Evolutionary conservation across 305 asterid genomes (phyloP).

Genomic region (Solanum hybrid): DNA sequence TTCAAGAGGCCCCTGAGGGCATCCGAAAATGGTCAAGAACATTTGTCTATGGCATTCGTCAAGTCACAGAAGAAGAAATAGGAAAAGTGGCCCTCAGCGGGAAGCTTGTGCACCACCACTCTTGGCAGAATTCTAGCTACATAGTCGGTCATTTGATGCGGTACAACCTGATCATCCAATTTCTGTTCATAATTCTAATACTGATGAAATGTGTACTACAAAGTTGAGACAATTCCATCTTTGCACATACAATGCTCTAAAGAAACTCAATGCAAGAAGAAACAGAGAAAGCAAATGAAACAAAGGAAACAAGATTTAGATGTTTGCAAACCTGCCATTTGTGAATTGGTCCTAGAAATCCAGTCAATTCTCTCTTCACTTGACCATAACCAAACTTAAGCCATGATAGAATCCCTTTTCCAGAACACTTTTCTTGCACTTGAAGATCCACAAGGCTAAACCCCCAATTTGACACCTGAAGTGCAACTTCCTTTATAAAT

Average conservation of each 20-base stretch:
- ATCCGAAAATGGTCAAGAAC: constrained; percentile 54
- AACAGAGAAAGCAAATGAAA: background rate
- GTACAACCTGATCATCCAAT: constrained; percentile 59
- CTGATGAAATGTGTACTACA: background rate
- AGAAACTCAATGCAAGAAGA: background rate
- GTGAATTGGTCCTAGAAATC: constrained; percentile 79
- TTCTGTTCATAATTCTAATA: constrained; percentile 34
- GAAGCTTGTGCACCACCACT: constrained; percentile 53
- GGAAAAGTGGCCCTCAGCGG: constrained; percentile 71
- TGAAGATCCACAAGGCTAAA: constrained; percentile 66
- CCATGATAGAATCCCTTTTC: constrained; percentile 55
- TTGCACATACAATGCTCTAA: background rate
- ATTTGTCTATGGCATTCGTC: constrained; percentile 53
- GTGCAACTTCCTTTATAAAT: constrained; percentile 64
- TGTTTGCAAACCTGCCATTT: constrained; percentile 64
- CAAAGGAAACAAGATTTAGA: background rate
- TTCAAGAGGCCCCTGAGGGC: constrained; percentile 49
- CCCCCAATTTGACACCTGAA: constrained; percentile 87
- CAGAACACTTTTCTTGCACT: constrained; percentile 47
- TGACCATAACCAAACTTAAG: constrained; percentile 48
- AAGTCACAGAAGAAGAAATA: constrained; percentile 50
- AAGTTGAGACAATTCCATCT: background rate
- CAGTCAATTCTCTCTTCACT: constrained; percentile 51
- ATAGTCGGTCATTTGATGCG: constrained; percentile 40
- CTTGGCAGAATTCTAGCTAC: constrained; percentile 40